Conservation (phyloP, 768 basidiomycete species). For the Pholiota conissans region DNA sequence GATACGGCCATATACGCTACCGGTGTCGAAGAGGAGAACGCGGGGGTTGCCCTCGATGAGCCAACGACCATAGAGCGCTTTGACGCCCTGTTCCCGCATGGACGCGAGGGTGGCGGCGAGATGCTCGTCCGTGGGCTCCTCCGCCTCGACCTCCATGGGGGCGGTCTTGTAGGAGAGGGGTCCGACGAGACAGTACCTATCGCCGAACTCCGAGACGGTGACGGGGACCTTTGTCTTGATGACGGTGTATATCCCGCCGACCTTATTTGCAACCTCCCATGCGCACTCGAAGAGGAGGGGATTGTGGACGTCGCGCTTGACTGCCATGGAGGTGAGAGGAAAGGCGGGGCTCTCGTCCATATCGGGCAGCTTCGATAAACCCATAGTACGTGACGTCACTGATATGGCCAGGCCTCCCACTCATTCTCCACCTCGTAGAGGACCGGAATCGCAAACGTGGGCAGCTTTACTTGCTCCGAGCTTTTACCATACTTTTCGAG, state of each 20-base stretch:
- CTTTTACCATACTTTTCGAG: no score
- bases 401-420: no score
- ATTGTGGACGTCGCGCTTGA: constrained; percentile 72
- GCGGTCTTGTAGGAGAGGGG: constrained; percentile 98
- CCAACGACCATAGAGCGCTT: constrained; percentile 95
- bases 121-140: constrained; percentile 83
- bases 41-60: constrained; percentile 95
- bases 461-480: no score
- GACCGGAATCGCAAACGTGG: no score
- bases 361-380: constrained; percentile 18
- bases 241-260: constrained; percentile 99
- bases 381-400: neutral
- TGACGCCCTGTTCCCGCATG: constrained; percentile 91
- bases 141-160: constrained; percentile 96
- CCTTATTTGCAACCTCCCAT: constrained; percentile 99
- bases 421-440: no score
- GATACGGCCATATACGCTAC: constrained; percentile 79
- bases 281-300: constrained; percentile 92
- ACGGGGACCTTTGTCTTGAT: constrained; percentile 99
- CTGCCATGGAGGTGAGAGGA: constrained; percentile 28
- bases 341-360: constrained; percentile 12
- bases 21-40: constrained; percentile 95
- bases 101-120: constrained; percentile 72
- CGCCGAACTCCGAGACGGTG: constrained; percentile 94
- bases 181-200: constrained; percentile 94